Evolutionary conservation across 2,329 filamentous ascomycete species (phyloP).

Genomic region (Plenodomus tracheiphilus): DNA sequence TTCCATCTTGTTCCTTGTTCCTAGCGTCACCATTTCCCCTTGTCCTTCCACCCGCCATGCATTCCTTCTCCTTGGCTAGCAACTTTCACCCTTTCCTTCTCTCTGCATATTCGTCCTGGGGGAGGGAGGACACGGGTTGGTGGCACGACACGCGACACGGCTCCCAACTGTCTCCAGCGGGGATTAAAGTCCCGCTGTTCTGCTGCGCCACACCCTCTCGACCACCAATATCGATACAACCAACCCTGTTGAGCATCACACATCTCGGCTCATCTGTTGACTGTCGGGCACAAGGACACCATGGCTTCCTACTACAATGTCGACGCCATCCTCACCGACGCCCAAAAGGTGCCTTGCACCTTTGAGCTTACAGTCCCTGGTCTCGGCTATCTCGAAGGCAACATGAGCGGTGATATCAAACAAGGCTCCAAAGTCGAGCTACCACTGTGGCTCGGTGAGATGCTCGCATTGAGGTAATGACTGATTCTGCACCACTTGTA

Average conservation of each 20-base stretch:
- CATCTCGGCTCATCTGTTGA: slow-evolving; percentile 20
- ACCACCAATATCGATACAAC: background rate
- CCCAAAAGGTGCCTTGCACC: slow-evolving; percentile 94
- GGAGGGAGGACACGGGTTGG: slow-evolving; percentile 13
- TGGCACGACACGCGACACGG: slow-evolving; percentile 25
- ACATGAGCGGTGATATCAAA: slow-evolving; percentile 72
- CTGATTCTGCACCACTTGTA: background rate
- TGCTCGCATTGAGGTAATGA: slow-evolving; percentile 73
- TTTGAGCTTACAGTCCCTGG: slow-evolving; percentile 89
- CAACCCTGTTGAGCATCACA: background rate
- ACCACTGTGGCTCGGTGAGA: slow-evolving; percentile 92
- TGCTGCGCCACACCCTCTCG: background rate
- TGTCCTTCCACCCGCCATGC: slow-evolving; percentile 1
- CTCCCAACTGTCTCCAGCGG: too few relatives aligned
- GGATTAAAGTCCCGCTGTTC: too few relatives aligned
- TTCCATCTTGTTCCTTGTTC: slow-evolving; percentile 4
- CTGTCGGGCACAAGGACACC: slow-evolving; percentile 10
- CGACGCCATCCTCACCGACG: slow-evolving; percentile 81
- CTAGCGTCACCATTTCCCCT: slow-evolving; percentile 5
- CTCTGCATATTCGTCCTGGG: slow-evolving; percentile 22
- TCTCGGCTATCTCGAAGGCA: slow-evolving; percentile 87
- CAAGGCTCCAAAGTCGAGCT: slow-evolving; percentile 78
- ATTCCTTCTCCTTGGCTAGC: background rate
- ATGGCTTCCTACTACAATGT: slow-evolving; percentile 78
- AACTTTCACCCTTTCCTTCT: slow-evolving; percentile 7